These are phyloP conservation scores for Myrmaecium sp. DNA, from an alignment of 2,329 filamentous ascomycete species.

Conservation along the genomic window DNA sequence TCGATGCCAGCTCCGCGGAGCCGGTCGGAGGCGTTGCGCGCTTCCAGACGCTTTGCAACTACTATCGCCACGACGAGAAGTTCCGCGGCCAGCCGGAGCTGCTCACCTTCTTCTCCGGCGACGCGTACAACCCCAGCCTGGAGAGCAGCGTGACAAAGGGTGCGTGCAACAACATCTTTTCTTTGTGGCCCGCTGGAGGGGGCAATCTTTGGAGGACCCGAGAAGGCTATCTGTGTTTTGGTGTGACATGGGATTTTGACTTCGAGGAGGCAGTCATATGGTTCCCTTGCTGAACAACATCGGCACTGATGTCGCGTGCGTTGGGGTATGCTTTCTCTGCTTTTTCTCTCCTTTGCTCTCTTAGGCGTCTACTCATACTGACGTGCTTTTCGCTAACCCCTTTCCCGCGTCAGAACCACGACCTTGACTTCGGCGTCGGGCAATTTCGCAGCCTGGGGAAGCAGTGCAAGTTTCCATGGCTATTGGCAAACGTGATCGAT, in stretches of 20 bases:
- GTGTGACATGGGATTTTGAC: conserved; percentile 1
- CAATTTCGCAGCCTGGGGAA: conserved; percentile 58
- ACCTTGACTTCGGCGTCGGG: conserved; percentile 76
- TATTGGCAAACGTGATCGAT: conserved; percentile 76
- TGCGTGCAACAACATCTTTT: no score
- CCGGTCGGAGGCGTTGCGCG: conserved; percentile 67
- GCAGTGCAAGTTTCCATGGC: conserved; percentile 75
- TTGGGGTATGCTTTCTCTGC: conserved; percentile 44
- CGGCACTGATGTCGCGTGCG: conserved; percentile 62
- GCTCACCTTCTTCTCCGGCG: conserved; percentile 74
- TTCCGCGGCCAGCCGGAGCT: conserved; percentile 48
- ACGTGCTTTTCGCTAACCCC: background rate
- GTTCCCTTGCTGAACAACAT: conserved; percentile 66
- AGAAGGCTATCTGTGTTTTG: background rate
- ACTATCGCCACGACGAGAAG: conserved; percentile 48
- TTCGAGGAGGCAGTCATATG: conserved; percentile 55
- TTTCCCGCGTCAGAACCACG: conserved; percentile 49
- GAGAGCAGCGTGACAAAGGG: conserved; percentile 84
- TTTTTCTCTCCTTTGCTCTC: background rate
- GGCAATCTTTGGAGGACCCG: no score
- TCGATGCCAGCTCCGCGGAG: conserved; percentile 59
- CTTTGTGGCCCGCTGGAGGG: no score
- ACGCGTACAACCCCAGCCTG: conserved; percentile 81
- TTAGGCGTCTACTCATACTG: background rate
- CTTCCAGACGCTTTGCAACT: conserved; percentile 61